Evolutionary conservation across 371 early-diverging fungal species (phyloP).

Genomic region (Nematocida sp.): DNA sequence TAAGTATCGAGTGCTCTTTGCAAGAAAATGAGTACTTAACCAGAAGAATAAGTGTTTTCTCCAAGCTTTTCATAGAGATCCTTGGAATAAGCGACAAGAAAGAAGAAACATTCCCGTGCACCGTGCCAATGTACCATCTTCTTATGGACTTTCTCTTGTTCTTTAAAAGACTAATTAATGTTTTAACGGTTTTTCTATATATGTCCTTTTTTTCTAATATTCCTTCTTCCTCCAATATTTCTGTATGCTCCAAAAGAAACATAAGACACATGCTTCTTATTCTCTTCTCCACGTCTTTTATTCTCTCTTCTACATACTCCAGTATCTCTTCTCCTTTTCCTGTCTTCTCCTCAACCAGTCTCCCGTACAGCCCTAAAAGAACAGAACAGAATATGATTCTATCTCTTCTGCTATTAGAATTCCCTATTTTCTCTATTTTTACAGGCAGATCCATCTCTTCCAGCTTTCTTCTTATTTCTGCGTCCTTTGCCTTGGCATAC

Average conservation of each 20-base stretch:
- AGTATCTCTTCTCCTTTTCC: conserved; percentile 5
- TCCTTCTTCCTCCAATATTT: neutral
- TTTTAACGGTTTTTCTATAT: conserved; percentile 16
- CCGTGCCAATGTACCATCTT: neutral
- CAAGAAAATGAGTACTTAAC: neutral
- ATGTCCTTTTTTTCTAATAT: too few relatives aligned
- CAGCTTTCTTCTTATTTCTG: neutral
- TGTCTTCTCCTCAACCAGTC: neutral
- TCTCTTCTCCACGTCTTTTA: conserved; percentile 24
- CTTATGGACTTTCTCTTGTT: conserved; percentile 20
- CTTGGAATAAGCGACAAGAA: neutral
- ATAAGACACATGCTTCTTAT: conserved; percentile 7
- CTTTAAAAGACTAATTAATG: conserved; percentile 35
- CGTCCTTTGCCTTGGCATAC: neutral
- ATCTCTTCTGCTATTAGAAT: conserved; percentile 15
- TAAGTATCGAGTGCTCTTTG: neutral
- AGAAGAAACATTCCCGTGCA: too few relatives aligned
- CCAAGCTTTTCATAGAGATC: neutral
- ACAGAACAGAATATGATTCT: conserved; percentile 24
- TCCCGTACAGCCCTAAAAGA: neutral
- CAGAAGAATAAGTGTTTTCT: conserved; percentile 21
- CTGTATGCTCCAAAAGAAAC: conserved; percentile 14
- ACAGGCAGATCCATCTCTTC: neutral
- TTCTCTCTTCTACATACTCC: conserved; percentile 27
- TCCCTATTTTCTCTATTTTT: neutral